Conservation (phyloP, 805 yeast genomes). For the Metschnikowia sp. region DNA sequence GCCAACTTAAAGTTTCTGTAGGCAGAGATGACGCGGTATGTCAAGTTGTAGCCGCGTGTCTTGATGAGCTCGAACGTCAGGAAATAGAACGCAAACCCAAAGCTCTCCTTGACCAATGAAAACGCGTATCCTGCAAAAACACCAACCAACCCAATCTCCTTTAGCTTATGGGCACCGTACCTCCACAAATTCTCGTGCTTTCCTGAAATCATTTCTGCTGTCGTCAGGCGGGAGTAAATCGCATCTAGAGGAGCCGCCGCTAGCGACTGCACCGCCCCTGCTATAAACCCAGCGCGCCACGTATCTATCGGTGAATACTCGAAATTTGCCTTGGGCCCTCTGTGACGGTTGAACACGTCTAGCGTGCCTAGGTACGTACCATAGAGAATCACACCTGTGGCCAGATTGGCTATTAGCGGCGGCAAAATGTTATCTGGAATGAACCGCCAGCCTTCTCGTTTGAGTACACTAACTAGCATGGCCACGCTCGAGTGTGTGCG, state of each 20-base stretch:
- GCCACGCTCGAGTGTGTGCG: constrained; percentile 80
- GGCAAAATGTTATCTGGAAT: constrained; percentile 85
- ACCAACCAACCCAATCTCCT: constrained; percentile 74
- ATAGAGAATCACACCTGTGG: constrained; percentile 83
- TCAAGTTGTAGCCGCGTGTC: constrained; percentile 55
- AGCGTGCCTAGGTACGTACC: constrained; percentile 70
- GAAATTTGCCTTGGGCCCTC: constrained; percentile 7
- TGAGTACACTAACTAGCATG: constrained; percentile 64
- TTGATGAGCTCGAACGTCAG: constrained; percentile 76
- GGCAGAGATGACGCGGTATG: constrained; percentile 44
- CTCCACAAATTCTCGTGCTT: constrained; percentile 70
- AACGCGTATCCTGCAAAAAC: constrained; percentile 89
- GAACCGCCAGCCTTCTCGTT: constrained; percentile 79
- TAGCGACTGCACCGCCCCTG: constrained; percentile 84
- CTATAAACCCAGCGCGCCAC: constrained; percentile 76
- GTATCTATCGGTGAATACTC: constrained; percentile 45
- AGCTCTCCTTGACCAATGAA: constrained; percentile 69
- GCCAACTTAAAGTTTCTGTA: constrained; percentile 39
- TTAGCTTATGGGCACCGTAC: constrained; percentile 66
- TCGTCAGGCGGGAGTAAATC: constrained; percentile 73
- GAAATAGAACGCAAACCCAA: constrained; percentile 85
- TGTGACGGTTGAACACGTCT: constrained; percentile 24
- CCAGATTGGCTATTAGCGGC: constrained; percentile 83
- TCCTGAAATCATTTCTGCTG: constrained; percentile 68
- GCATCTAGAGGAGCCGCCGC: constrained; percentile 96